Conservation (phyloP, 2,329 filamentous ascomycete species). For the Parafenestella ontariensis region DNA sequence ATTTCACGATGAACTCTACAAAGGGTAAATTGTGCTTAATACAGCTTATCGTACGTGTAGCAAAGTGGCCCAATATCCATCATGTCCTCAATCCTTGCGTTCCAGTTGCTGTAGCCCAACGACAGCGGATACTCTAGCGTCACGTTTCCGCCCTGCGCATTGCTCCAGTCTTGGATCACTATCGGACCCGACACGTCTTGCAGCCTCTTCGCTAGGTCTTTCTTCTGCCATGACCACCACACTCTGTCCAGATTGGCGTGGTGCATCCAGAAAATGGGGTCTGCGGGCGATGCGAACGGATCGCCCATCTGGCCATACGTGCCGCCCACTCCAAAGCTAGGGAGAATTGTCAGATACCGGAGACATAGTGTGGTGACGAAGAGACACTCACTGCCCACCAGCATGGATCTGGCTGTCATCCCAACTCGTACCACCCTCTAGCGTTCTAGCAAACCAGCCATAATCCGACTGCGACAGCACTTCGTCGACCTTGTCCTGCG, state of each 20-base stretch:
- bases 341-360: not conserved
- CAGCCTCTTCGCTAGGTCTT: constrained; percentile 43
- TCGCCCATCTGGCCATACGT: constrained; percentile 7
- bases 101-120: constrained; percentile 29
- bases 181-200: constrained; percentile 50
- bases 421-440: constrained; percentile 8
- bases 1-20: not conserved
- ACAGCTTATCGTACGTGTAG: constrained; percentile 2
- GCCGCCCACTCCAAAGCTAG: constrained; percentile 11
- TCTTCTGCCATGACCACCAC: constrained; percentile 58
- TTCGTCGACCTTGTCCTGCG: not conserved
- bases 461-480: constrained; percentile 11
- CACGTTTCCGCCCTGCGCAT: constrained; percentile 48
- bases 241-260: constrained; percentile 55
- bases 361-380: not conserved
- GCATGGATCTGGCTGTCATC: constrained; percentile 8
- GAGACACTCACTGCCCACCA: constrained; percentile 8
- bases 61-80: constrained; percentile 4
- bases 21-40: not conserved
- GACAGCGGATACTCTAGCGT: constrained; percentile 51
- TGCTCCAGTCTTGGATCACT: constrained; percentile 44
- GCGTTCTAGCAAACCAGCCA: constrained; percentile 7
- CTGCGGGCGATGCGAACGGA: constrained; percentile 50
- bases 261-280: constrained; percentile 55
- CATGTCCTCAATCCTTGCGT: not conserved